Percentiles rank a stretch among this genome's conserved stretches.
Conservation (phyloP, 352 stramenopile species). For the Pythium plurisporium region DNA sequence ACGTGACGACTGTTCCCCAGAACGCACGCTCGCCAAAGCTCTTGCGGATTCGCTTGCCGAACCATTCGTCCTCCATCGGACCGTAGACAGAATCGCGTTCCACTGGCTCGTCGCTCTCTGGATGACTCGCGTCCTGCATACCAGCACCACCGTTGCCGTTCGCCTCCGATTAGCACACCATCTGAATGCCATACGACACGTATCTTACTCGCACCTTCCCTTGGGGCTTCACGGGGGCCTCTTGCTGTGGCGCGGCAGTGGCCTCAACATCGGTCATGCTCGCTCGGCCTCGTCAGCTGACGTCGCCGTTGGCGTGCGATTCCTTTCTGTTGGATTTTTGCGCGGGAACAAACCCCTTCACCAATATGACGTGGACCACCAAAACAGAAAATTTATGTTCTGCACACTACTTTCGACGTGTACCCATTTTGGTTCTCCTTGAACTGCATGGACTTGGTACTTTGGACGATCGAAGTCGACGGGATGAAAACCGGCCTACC, state of each 20-base stretch:
- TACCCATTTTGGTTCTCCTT: background rate
- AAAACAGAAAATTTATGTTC: background rate
- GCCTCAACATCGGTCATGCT: background rate
- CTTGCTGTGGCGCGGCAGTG: background rate
- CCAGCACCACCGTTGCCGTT: background rate
- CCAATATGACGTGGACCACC: slow-evolving; percentile 14
- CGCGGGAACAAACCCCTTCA: slow-evolving; percentile 11
- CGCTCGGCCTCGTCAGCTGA: background rate
- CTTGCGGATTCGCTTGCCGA: slow-evolving; percentile 50
- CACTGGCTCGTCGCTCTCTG: background rate
- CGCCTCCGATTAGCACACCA: background rate
- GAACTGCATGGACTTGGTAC: background rate
- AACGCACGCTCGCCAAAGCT: slow-evolving; percentile 64
- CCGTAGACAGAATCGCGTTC: slow-evolving; percentile 24
- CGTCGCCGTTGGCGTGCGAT: slow-evolving; percentile 7
- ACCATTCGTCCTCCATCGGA: slow-evolving; percentile 15
- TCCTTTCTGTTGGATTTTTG: slow-evolving; percentile 5
- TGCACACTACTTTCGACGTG: slow-evolving; percentile 10
- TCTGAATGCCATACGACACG: background rate
- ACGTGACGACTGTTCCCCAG: slow-evolving; percentile 56
- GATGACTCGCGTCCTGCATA: background rate
- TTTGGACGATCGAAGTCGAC: background rate
- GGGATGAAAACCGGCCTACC: background rate
- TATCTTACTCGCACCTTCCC: background rate
- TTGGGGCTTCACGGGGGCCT: too few species aligned